phyloP scores from a whole-genome alignment of 495 filamentous ascomycete genomes.

The Aspergillus mulundensis region DNA sequence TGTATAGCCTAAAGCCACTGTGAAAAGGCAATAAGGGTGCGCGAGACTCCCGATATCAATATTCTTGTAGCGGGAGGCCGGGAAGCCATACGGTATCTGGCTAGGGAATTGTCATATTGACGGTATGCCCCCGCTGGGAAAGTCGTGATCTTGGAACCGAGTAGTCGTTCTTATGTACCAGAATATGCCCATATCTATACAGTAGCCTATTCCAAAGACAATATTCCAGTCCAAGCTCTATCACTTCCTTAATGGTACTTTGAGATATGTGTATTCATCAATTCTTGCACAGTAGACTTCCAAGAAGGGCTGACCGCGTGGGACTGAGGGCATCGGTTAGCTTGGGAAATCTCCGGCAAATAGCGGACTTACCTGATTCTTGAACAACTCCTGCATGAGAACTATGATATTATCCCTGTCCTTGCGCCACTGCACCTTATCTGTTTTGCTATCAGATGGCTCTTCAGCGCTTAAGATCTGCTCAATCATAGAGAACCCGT shows the following conservation, averaged over 20 bases:
- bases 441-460: constrained; percentile 18
- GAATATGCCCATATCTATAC: too few species aligned
- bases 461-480: constrained; percentile 42
- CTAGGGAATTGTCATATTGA: too few species aligned
- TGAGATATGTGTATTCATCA: constrained; percentile 25
- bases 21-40: too few species aligned
- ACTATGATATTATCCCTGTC: constrained; percentile 65
- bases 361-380: constrained; percentile 40
- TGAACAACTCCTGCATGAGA: constrained; percentile 55
- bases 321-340: constrained; percentile 20
- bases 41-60: too few species aligned
- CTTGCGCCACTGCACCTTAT: constrained; percentile 30
- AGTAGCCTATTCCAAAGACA: too few species aligned
- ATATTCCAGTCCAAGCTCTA: background rate
- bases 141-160: too few species aligned
- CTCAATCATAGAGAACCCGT: constrained; percentile 45
- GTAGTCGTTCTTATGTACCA: too few species aligned
- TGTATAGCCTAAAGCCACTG: too few species aligned
- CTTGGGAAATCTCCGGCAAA: background rate
- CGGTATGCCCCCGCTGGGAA: too few species aligned
- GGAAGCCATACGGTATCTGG: too few species aligned
- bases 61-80: too few species aligned
- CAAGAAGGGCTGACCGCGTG: constrained; percentile 25
- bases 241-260: constrained; percentile 16
- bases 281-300: constrained; percentile 24